Percentiles rank a stretch among this genome's conserved stretches.
These are phyloP conservation scores for Aspergillus carbonarius DNA, from an alignment of 2,329 filamentous ascomycete species.

Conservation along the genomic window DNA sequence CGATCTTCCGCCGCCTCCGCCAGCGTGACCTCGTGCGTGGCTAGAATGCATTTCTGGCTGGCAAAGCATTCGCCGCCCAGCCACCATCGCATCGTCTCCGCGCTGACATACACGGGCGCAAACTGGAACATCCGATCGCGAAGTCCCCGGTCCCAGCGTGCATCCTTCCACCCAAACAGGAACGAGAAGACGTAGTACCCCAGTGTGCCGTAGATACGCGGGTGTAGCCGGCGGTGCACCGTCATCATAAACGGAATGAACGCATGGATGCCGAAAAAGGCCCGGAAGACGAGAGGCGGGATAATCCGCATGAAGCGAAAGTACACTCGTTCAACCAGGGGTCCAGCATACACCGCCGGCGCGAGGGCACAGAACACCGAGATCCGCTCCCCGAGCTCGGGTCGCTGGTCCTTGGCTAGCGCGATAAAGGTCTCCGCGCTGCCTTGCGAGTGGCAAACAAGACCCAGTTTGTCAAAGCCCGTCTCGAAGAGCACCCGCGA, in stretches of 20 bases:
- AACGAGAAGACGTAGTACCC: slow-evolving; percentile 89
- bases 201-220: slow-evolving; percentile 71
- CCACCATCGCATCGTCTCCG: slow-evolving; percentile 96
- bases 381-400: slow-evolving; percentile 76
- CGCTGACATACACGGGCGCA: slow-evolving; percentile 82
- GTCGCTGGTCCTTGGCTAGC: slow-evolving; percentile 83
- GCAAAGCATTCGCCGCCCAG: slow-evolving; percentile 82
- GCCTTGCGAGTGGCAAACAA: slow-evolving; percentile 87
- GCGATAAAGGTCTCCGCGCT: slow-evolving; percentile 87
- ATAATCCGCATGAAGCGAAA: slow-evolving; percentile 89
- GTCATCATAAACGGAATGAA: slow-evolving; percentile 94
- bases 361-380: slow-evolving; percentile 89
- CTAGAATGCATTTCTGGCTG: slow-evolving; percentile 80
- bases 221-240: slow-evolving; percentile 68
- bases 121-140: slow-evolving; percentile 87
- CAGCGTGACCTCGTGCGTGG: slow-evolving; percentile 70
- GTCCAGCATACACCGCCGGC: slow-evolving; percentile 85
- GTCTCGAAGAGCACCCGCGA: slow-evolving; percentile 80
- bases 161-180: slow-evolving; percentile 84
- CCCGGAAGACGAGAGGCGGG: slow-evolving; percentile 70
- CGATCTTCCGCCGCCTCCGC: slow-evolving; percentile 53
- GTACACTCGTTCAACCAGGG: slow-evolving; percentile 80
- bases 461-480: slow-evolving; percentile 75
- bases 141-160: slow-evolving; percentile 77
- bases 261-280: slow-evolving; percentile 86